Percentiles rank a stretch among this genome's conserved stretches.
Conservation (phyloP, 495 filamentous ascomycete genomes). For the Ascodesmis nigricans region DNA sequence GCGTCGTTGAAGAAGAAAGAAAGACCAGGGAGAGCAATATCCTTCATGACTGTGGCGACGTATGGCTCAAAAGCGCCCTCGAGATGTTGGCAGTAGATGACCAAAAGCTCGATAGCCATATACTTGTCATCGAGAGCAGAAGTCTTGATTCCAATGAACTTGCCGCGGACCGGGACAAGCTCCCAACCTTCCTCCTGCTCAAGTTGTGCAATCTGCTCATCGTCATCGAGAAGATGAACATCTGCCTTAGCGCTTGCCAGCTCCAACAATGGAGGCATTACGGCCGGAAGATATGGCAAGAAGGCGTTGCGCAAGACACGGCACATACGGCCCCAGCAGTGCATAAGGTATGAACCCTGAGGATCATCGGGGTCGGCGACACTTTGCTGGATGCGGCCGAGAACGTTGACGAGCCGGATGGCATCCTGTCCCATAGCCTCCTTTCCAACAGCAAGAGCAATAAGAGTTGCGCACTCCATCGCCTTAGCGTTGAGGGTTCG, state of each 20-base stretch:
- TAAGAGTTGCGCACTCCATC: conserved; percentile 97
- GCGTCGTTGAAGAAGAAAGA: conserved; percentile 99
- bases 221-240: conserved; percentile 83
- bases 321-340: conserved; percentile 99
- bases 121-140: conserved; percentile 95
- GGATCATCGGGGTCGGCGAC: conserved; percentile 88
- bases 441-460: conserved; percentile 86
- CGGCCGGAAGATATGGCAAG: conserved; percentile 69
- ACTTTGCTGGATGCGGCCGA: conserved; percentile 66
- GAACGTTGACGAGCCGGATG: conserved; percentile 56
- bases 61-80: conserved; percentile 82
- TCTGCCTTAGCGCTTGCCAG: conserved; percentile 90
- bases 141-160: conserved; percentile 95
- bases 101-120: conserved; percentile 91
- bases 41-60: conserved; percentile 82
- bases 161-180: conserved; percentile 83
- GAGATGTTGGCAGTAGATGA: conserved; percentile 87
- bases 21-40: conserved; percentile 79
- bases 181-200: conserved; percentile 98
- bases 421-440: conserved; percentile 78
- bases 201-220: conserved; percentile 77
- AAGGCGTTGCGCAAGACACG: conserved; percentile 79
- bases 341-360: conserved; percentile 87
- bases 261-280: conserved; percentile 84
- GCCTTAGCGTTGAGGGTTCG: conserved; percentile 84